phyloP scores from a whole-genome alignment of 805 yeast species.

The Suhomyces faveliae region DNA sequence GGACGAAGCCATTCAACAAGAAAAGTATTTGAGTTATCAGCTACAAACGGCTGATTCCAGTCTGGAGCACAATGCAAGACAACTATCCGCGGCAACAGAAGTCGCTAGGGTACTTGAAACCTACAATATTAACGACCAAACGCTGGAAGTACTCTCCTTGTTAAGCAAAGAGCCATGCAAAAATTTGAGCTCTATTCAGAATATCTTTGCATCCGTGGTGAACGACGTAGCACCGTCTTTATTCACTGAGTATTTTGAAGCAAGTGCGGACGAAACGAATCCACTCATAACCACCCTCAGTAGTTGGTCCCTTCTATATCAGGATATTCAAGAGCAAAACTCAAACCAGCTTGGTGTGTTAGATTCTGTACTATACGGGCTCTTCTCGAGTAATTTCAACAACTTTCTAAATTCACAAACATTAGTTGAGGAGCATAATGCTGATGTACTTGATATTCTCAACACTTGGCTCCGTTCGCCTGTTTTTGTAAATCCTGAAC shows the following conservation, averaged over 20 bases:
- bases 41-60: conserved; percentile 1
- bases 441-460: conserved; percentile 12
- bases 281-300: conserved; percentile 8
- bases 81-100: conserved; percentile 6
- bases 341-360: conserved; percentile 9
- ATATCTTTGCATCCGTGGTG: conserved; percentile 12
- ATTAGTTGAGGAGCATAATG: conserved; percentile 5
- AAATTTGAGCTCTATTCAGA: background rate
- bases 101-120: background rate
- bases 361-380: conserved; percentile 20
- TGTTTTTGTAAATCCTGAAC: conserved; percentile 13
- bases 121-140: background rate
- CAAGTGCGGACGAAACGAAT: conserved; percentile 3
- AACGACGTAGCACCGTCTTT: conserved; percentile 4
- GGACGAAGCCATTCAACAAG: conserved; percentile 13
- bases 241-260: conserved; percentile 10
- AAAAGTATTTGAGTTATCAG: conserved; percentile 10
- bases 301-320: conserved; percentile 16
- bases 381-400: conserved; percentile 1
- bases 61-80: background rate
- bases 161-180: background rate
- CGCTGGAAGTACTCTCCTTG: background rate
- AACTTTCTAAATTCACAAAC: background rate
- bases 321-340: conserved; percentile 6
- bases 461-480: conserved; percentile 17